Percentiles rank a stretch among this genome's conserved stretches.
Conservation (phyloP, 768 basidiomycete species). For the Boletus reticulatus region DNA sequence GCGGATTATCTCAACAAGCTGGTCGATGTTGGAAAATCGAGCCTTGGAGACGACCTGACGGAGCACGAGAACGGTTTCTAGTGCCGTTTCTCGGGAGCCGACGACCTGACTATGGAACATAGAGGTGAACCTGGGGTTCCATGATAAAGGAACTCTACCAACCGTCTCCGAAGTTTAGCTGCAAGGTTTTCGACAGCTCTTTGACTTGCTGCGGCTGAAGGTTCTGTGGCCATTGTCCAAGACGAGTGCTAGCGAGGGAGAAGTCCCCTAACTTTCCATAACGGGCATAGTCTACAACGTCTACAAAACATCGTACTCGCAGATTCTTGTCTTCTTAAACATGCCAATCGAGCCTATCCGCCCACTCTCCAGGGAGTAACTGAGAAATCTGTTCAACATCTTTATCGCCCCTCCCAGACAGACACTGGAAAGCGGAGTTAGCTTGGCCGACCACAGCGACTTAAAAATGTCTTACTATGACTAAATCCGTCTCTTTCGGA, state of each 20-base stretch:
- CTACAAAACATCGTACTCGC: too few relatives aligned
- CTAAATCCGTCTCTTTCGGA: conserved; percentile 81
- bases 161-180: conserved; percentile 71
- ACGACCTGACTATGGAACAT: conserved; percentile 70
- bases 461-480: conserved; percentile 64
- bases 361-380: conserved; percentile 91
- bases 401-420: conserved; percentile 96
- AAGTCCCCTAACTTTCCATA: conserved; percentile 16
- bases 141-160: conserved; percentile 30
- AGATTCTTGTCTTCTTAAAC: conserved; percentile 34
- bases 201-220: conserved; percentile 40
- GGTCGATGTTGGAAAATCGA: conserved; percentile 82
- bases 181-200: conserved; percentile 68
- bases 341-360: conserved; percentile 91
- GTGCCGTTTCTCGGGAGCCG: conserved; percentile 84
- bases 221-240: conserved; percentile 43
- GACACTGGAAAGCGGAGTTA: conserved; percentile 51
- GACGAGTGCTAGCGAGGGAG: background rate
- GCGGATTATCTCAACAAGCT: conserved; percentile 77
- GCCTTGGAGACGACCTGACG: conserved; percentile 88
- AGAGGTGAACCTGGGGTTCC: conserved; percentile 34
- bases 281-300: conserved; percentile 1
- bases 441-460: conserved; percentile 1
- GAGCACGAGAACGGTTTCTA: conserved; percentile 86
- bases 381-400: conserved; percentile 97